These are phyloP conservation scores for Monilinia aucupariae DNA, from an alignment of 2,329 filamentous ascomycete genomes.

Conservation along the genomic window DNA sequence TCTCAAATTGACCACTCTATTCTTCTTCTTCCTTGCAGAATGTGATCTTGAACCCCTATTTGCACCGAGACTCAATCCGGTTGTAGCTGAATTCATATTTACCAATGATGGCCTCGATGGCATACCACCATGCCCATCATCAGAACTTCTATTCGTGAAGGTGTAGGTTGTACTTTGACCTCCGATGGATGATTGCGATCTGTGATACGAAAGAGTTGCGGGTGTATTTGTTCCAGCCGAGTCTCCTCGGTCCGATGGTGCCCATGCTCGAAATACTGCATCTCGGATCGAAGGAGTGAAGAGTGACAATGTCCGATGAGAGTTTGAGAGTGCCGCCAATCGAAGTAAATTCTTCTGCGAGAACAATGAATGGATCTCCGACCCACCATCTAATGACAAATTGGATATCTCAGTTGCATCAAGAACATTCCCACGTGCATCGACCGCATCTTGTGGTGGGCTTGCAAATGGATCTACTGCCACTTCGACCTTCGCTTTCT, in stretches of 20 bases:
- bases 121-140: constrained; percentile 47
- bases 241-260: constrained; percentile 54
- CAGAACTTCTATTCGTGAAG: constrained; percentile 63
- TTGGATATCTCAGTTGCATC: constrained; percentile 71
- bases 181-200: constrained; percentile 58
- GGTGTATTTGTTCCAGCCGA: constrained; percentile 33
- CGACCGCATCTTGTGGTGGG: constrained; percentile 75
- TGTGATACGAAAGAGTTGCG: constrained; percentile 48
- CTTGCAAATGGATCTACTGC: constrained; percentile 76
- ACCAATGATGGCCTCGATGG: constrained; percentile 64
- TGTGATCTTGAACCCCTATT: constrained; percentile 50
- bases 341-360: constrained; percentile 90
- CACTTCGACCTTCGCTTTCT: constrained; percentile 42
- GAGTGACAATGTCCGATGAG: constrained; percentile 82
- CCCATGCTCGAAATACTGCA: constrained; percentile 89
- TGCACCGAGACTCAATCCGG: constrained; percentile 58
- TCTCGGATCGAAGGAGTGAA: constrained; percentile 89
- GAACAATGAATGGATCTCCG: constrained; percentile 83
- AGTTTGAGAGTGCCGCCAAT: constrained; percentile 76
- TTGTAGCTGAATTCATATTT: constrained; percentile 55
- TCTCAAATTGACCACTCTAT: constrained; percentile 75
- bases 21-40: constrained; percentile 72
- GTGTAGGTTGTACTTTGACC: constrained; percentile 60
- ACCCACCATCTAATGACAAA: constrained; percentile 70
- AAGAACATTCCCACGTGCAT: constrained; percentile 70